phyloP scores from a whole-genome alignment of 83 land plant species.

The Diphasiastrum complanatum region DNA sequence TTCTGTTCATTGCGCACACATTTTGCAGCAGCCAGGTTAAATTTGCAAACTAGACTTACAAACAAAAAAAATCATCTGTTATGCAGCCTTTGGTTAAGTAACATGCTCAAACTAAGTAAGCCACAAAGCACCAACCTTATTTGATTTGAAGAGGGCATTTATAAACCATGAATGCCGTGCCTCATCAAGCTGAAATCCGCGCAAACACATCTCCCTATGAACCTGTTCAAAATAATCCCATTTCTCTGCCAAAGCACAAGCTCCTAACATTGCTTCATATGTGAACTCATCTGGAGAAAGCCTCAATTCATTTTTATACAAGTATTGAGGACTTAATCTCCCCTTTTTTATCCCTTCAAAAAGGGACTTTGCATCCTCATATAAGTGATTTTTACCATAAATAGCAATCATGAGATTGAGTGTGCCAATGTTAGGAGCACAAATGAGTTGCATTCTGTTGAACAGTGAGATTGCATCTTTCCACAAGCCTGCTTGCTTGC shows the following conservation, averaged over 20 bases:
- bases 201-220: slow-evolving; percentile 45
- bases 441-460: slow-evolving; percentile 55
- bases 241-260: slow-evolving; percentile 34
- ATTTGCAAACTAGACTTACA: too few species aligned
- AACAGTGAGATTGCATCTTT: slow-evolving; percentile 48
- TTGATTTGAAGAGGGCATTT: slow-evolving; percentile 11
- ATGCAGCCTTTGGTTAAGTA: too few species aligned
- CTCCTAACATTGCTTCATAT: slow-evolving; percentile 71
- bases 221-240: slow-evolving; percentile 64
- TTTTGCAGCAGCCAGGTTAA: too few species aligned
- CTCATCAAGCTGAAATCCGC: slow-evolving; percentile 30
- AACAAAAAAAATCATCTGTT: too few species aligned
- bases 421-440: slow-evolving; percentile 68
- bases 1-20: too few species aligned
- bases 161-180: slow-evolving; percentile 23
- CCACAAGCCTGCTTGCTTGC: slow-evolving; percentile 47
- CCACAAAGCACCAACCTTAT: slow-evolving; percentile 10
- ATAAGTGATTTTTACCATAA: slow-evolving; percentile 49
- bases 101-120: too few species aligned
- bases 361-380: slow-evolving; percentile 60
- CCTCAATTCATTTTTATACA: slow-evolving; percentile 12
- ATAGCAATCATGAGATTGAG: slow-evolving; percentile 69
- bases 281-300: slow-evolving; percentile 61
- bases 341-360: slow-evolving; percentile 50
- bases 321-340: slow-evolving; percentile 15